Evolutionary conservation across 768 basidiomycete species (phyloP), one percentile per base, ranked within the genome.

Genomic region (Termitomyces bulborhizus): DNA sequence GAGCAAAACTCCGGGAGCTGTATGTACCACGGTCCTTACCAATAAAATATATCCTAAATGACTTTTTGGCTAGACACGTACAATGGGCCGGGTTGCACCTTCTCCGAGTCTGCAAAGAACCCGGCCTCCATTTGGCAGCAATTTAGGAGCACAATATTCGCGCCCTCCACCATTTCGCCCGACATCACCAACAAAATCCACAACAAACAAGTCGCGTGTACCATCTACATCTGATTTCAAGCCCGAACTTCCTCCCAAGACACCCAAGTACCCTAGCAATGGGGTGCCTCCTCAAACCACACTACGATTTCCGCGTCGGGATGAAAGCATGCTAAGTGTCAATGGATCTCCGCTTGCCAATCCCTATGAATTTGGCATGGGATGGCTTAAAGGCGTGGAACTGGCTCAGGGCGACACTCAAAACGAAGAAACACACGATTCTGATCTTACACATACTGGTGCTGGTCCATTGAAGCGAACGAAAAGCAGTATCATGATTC

Each of bases 281-380:
- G 54, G 36, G 41, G 57, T 62, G 34, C 72, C 71, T 21, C 67
- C 70, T 42, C 68, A 77, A 16, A 66, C 76, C 18, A 41, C 59
- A 4, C 73, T 85, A 46, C 83, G 90, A 26, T 74, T 85, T 65
- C 86, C 88, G 11, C 80, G 86, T 41, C 81, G 76, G 59, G 82
- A 90, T 63, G 91, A 93, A 68, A 83, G 76, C 63, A 82, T 92
- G 81, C 75, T 92, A 48, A 89, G 89, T 62, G 69, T 87, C 18
- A 93, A 93, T 57, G 91, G 91, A 4, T 90, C 88, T 0, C 91
- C 91, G 0, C 76, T 93, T 16, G 82, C 84, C 16, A 91, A 91
- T 65, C 89, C 90, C 1, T 87, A 85, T 63, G 76, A 83, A 56
- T 81, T 85, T 60, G 85, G 84, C 18, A 65, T 83, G 44, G 73